phyloP scores from a whole-genome alignment of 805 yeast species.

The Metschnikowia sp. region DNA sequence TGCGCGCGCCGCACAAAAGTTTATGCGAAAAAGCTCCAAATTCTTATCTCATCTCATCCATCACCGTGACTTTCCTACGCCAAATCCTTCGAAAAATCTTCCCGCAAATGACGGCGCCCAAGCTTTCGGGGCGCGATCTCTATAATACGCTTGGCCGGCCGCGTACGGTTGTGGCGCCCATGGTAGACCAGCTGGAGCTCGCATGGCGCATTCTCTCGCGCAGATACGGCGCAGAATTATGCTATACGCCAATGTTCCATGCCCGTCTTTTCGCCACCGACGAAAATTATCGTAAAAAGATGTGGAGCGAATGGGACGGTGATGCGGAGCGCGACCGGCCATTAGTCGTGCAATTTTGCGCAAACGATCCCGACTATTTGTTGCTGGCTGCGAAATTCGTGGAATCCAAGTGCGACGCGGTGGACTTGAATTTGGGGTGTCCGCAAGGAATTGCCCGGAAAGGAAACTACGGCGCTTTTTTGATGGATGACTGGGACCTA shows the following conservation, averaged over 20 bases:
- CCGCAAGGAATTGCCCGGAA: conserved; percentile 96
- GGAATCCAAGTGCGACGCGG: conserved; percentile 87
- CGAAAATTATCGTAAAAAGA: conserved; percentile 72
- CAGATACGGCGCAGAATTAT: conserved; percentile 85
- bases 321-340: conserved; percentile 70
- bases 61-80: conserved; percentile 4
- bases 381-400: conserved; percentile 79
- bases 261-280: conserved; percentile 85
- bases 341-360: conserved; percentile 90
- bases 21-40: not conserved
- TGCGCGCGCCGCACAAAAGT: too few relatives aligned
- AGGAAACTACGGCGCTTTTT: conserved; percentile 92
- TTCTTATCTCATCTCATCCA: conserved; percentile 1
- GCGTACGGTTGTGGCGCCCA: conserved; percentile 87
- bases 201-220: conserved; percentile 93
- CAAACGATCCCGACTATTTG: conserved; percentile 86
- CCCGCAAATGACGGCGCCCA: conserved; percentile 17
- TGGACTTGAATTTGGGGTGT: conserved; percentile 93
- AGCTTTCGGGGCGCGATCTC: conserved; percentile 58
- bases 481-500: conserved; percentile 96
- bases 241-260: conserved; percentile 97
- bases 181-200: conserved; percentile 96
- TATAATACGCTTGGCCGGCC: conserved; percentile 72
- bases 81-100: not conserved
- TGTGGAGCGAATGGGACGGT: conserved; percentile 75